Percentiles rank a stretch among this genome's conserved stretches.
These are phyloP conservation scores for Backusella morwellensis DNA, from an alignment of 192 early-diverging fungal genomes.

Conservation along the genomic window DNA sequence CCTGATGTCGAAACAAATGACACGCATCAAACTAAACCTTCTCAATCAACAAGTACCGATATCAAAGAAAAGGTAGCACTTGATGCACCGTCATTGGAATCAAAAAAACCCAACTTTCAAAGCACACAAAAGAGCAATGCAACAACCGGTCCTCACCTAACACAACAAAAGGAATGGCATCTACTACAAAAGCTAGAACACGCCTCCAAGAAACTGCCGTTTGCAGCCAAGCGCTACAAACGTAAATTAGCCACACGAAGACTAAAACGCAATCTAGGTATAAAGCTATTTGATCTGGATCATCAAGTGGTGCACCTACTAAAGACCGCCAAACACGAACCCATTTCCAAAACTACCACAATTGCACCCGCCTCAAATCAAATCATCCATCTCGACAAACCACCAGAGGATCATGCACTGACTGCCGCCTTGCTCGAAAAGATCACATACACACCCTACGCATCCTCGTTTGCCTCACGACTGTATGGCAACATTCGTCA, in stretches of 20 bases:
- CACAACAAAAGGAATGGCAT: slow-evolving; percentile 53
- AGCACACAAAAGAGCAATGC: not conserved
- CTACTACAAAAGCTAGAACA: slow-evolving; percentile 52
- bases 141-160: not conserved
- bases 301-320: slow-evolving; percentile 39
- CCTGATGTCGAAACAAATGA: not conserved
- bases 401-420: not conserved
- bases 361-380: slow-evolving; percentile 19
- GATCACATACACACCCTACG: slow-evolving; percentile 57
- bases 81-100: not conserved
- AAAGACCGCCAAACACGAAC: not conserved
- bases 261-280: slow-evolving; percentile 60
- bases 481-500: slow-evolving; percentile 61
- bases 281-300: slow-evolving; percentile 71
- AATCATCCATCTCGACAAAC: slow-evolving; percentile 27
- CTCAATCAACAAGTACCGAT: not conserved
- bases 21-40: not conserved
- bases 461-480: slow-evolving; percentile 73
- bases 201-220: slow-evolving; percentile 30
- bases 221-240: slow-evolving; percentile 50
- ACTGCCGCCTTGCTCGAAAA: slow-evolving; percentile 19
- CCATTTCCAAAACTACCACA: slow-evolving; percentile 4
- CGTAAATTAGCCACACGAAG: slow-evolving; percentile 52
- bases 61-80: not conserved
- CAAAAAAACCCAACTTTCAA: not conserved